These are phyloP conservation scores for Teratosphaeria gauchensis DNA, from an alignment of 2,329 filamentous ascomycete species.

Conservation along the genomic window DNA sequence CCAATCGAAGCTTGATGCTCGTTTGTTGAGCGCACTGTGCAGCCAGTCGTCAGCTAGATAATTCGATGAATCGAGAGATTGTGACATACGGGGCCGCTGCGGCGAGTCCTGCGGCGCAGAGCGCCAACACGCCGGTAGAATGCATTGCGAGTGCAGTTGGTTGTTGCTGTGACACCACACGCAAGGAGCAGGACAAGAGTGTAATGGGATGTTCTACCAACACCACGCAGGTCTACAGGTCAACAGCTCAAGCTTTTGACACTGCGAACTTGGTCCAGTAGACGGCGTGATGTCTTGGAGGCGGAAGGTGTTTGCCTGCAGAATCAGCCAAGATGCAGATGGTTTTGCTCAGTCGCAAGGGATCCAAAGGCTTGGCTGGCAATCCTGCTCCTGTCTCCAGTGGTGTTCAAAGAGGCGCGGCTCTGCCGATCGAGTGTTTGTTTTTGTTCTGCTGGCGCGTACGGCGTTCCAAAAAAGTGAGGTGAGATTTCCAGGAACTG, in stretches of 20 bases:
- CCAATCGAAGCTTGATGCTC: slow-evolving; percentile 36
- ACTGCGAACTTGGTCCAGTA: not conserved
- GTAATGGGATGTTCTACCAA: not conserved
- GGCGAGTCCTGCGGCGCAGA: slow-evolving; percentile 16
- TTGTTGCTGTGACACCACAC: not conserved
- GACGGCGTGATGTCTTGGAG: not conserved
- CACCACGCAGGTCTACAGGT: not conserved
- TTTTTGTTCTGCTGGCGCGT: not conserved
- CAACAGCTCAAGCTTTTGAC: not conserved
- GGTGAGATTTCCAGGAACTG: not conserved
- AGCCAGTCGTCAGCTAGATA: not conserved
- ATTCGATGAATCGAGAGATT: not conserved
- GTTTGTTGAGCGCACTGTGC: slow-evolving; percentile 3
- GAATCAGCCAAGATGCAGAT: not conserved
- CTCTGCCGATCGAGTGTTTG: not conserved
- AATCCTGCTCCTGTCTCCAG: not conserved
- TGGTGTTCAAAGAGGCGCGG: not conserved
- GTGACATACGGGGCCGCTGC: slow-evolving; percentile 19
- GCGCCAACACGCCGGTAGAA: slow-evolving; percentile 6
- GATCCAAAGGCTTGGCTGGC: not conserved
- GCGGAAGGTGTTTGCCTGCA: not conserved
- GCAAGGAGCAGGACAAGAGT: not conserved
- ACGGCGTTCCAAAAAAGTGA: not conserved
- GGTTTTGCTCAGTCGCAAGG: not conserved
- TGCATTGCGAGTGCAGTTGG: not conserved